Percentiles rank a stretch among this genome's conserved stretches.
Evolutionary conservation across 345 rosid genomes (phyloP).

Genomic region (Corymbia maculata): DNA sequence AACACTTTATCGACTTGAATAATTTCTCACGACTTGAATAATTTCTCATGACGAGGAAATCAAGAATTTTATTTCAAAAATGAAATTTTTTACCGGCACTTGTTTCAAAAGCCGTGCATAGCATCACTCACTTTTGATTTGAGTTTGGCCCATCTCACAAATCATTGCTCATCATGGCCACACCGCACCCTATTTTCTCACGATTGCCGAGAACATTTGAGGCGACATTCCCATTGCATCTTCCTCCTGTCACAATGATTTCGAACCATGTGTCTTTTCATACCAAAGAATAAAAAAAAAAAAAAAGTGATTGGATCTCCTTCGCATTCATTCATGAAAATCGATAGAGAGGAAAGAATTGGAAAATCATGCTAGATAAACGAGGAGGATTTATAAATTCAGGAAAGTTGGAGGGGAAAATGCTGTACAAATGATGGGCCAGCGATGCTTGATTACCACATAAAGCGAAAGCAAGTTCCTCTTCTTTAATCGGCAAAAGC

Average conservation of each 20-base stretch:
- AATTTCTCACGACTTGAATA: rapidly evolving
- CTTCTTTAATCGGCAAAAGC: neutral
- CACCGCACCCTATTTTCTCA: neutral
- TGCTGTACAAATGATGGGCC: neutral
- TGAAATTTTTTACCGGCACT: neutral
- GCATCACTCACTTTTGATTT: neutral
- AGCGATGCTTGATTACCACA: neutral
- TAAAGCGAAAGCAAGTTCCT: neutral
- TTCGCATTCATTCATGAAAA: neutral
- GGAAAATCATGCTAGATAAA: neutral
- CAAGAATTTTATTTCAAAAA: rapidly evolving
- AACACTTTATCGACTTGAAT: neutral
- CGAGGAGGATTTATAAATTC: neutral
- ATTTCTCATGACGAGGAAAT: rapidly evolving
- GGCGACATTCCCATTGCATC: neutral
- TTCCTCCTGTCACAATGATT: neutral
- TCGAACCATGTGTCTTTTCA: neutral
- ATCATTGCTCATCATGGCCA: neutral
- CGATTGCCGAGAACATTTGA: neutral
- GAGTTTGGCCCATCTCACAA: neutral
- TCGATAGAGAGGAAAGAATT: neutral
- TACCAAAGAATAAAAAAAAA: neutral
- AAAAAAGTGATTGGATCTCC: neutral
- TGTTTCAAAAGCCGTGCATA: neutral
- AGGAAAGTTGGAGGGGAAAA: neutral